Conservation (phyloP, 2,329 filamentous ascomycete species). For the Nigrospora osmanthi region DNA sequence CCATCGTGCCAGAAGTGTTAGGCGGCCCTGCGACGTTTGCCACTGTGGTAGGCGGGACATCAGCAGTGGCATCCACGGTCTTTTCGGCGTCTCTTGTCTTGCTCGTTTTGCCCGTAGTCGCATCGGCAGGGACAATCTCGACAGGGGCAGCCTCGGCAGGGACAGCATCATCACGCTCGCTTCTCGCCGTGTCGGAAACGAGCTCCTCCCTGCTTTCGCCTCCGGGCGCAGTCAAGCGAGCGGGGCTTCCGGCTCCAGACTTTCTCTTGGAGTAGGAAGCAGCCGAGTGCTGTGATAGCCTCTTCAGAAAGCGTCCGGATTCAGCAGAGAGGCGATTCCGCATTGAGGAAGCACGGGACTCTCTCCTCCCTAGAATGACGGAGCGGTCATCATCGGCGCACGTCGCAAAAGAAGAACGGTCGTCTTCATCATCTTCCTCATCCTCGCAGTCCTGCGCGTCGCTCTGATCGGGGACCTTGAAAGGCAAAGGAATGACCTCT, state of each 20-base stretch:
- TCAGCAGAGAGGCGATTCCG: slow-evolving; percentile 41
- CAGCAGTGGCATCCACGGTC: slow-evolving; percentile 31
- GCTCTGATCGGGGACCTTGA: slow-evolving; percentile 43
- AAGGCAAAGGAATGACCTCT: slow-evolving; percentile 57
- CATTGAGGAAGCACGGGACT: slow-evolving; percentile 23
- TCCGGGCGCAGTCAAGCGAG: slow-evolving; percentile 9
- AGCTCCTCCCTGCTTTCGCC: slow-evolving; percentile 38
- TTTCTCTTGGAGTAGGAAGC: slow-evolving; percentile 15
- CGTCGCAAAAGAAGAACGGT: slow-evolving; percentile 62
- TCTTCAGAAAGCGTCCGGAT: slow-evolving; percentile 36
- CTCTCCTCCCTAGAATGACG: slow-evolving; percentile 18
- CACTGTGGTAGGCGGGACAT: slow-evolving; percentile 6
- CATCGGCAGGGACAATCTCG: slow-evolving; percentile 49
- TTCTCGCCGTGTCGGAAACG: slow-evolving; percentile 23
- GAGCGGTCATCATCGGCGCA: slow-evolving; percentile 47
- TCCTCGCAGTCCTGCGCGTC: slow-evolving; percentile 1
- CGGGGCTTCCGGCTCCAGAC: slow-evolving; percentile 9
- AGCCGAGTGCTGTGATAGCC: slow-evolving; percentile 29
- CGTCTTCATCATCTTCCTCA: slow-evolving; percentile 31
- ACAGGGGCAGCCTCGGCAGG: no score
- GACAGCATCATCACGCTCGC: slow-evolving; percentile 34
- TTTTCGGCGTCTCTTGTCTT: slow-evolving; percentile 12
- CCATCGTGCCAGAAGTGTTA: no score
- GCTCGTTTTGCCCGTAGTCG: slow-evolving; percentile 49
- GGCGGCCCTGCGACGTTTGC: no score